A percentile compares a stretch with the other conserved stretches of the same genome.
Evolutionary conservation across 2,329 filamentous ascomycete genomes (phyloP).

Genomic region (Colletotrichum eremochloae): DNA sequence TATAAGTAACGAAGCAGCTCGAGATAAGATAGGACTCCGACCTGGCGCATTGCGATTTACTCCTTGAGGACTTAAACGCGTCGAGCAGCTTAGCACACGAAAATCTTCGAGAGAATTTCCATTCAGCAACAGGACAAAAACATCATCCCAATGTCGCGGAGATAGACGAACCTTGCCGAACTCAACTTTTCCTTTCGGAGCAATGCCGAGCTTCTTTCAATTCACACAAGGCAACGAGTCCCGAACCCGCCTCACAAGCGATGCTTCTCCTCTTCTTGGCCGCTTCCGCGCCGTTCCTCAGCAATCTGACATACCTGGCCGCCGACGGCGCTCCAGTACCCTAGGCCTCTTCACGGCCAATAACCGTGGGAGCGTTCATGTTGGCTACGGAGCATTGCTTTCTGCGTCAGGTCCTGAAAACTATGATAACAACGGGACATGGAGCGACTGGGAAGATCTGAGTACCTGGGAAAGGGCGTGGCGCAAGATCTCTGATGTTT

Average conservation of each 20-base stretch:
- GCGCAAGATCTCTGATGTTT: slow-evolving; percentile 63
- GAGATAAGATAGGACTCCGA: not conserved
- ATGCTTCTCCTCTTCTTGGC: slow-evolving; percentile 72
- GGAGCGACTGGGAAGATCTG: slow-evolving; percentile 49
- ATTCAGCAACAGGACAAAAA: slow-evolving; percentile 26
- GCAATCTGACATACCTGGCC: slow-evolving; percentile 48
- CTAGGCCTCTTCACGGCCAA: slow-evolving; percentile 46
- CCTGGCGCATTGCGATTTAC: not conserved
- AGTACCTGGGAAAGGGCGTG: slow-evolving; percentile 53
- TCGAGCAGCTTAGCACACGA: not conserved
- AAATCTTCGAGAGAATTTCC: not conserved
- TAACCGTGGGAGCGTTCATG: slow-evolving; percentile 66
- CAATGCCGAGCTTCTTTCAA: slow-evolving; percentile 75
- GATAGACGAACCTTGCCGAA: slow-evolving; percentile 15
- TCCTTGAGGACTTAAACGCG: not conserved
- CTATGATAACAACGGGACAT: slow-evolving; percentile 49
- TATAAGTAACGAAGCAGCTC: slow-evolving; percentile 15
- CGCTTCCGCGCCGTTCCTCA: slow-evolving; percentile 74
- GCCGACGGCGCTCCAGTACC: slow-evolving; percentile 50
- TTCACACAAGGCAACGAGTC: slow-evolving; percentile 76
- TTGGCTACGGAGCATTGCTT: slow-evolving; percentile 68
- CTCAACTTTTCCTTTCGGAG: slow-evolving; percentile 26
- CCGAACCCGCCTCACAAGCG: slow-evolving; percentile 62
- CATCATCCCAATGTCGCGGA: slow-evolving; percentile 30
- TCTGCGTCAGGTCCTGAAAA: slow-evolving; percentile 55